phyloP scores from a whole-genome alignment of 176 grass and related monocot species.

The Tuctoria greenei region DNA sequence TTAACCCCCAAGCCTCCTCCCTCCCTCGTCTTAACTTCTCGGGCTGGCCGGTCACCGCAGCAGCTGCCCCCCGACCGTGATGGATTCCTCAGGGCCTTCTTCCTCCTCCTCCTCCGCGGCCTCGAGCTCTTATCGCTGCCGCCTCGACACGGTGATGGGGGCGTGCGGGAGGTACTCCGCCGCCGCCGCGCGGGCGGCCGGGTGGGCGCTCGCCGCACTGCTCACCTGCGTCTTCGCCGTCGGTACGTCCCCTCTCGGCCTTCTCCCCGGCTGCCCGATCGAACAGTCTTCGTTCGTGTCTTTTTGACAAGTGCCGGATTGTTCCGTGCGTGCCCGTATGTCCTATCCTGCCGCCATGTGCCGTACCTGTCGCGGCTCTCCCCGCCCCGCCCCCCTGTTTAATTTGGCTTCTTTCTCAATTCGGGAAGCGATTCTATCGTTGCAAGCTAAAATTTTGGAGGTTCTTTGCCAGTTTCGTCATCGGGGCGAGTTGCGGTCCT shows the following conservation, averaged over 20 bases:
- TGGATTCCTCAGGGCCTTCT: slow-evolving; percentile 19
- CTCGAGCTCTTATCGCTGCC: not conserved
- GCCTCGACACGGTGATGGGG: slow-evolving; percentile 18
- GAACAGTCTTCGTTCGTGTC: not conserved
- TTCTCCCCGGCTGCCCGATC: not conserved
- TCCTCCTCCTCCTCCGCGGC: not conserved
- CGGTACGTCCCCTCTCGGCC: slow-evolving; percentile 34
- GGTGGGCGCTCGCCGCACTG: slow-evolving; percentile 50
- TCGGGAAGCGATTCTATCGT: slow-evolving; percentile 25
- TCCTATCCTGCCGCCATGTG: not conserved
- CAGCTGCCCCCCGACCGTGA: not conserved
- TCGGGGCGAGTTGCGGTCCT: not conserved
- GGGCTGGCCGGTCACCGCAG: not conserved
- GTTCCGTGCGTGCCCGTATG: not conserved
- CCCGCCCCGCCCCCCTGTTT: not conserved
- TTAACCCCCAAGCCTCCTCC: slow-evolving; percentile 46
- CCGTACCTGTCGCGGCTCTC: not conserved
- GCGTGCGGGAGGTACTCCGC: slow-evolving; percentile 31
- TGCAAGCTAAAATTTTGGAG: not conserved
- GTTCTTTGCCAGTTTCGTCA: slow-evolving; percentile 21
- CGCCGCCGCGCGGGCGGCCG: slow-evolving; percentile 11
- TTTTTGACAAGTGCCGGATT: not conserved
- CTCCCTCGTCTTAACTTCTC: not conserved
- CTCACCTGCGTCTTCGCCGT: slow-evolving; percentile 74
- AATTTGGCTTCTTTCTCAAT: not conserved